Evolutionary conservation across 2,329 filamentous ascomycete species (phyloP).

Genomic region (Capronia americana): DNA sequence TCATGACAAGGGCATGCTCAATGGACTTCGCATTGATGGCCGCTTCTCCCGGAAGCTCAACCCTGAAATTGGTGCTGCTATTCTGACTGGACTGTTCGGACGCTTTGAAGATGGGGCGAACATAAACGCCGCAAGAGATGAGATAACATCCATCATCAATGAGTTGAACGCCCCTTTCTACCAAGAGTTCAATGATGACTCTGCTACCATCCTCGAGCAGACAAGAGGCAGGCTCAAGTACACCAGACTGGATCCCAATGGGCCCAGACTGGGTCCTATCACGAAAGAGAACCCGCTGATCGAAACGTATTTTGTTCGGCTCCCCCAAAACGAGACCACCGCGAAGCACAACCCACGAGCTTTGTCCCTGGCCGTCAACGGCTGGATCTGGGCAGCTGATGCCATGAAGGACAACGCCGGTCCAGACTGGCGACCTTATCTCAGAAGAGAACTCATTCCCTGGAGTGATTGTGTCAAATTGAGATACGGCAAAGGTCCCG

Average conservation of each 20-base stretch:
- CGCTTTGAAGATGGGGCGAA: constrained; percentile 63
- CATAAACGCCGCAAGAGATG: constrained; percentile 55
- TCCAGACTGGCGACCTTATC: constrained; percentile 85
- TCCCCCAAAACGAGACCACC: constrained; percentile 79
- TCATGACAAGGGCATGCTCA: constrained; percentile 70
- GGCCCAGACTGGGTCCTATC: constrained; percentile 83
- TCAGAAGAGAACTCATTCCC: constrained; percentile 94
- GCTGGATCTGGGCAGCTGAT: constrained; percentile 98
- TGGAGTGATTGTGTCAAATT: constrained; percentile 99
- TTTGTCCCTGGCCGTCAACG: constrained; percentile 89
- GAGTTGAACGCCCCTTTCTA: constrained; percentile 88
- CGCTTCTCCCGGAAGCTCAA: constrained; percentile 76
- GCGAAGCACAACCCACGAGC: constrained; percentile 76
- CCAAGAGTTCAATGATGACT: constrained; percentile 86
- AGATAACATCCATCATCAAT: constrained; percentile 70
- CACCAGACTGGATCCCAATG: constrained; percentile 87
- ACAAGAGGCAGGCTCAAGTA: constrained; percentile 96
- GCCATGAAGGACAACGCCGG: constrained; percentile 94
- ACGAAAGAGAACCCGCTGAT: constrained; percentile 79
- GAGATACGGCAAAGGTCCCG: constrained; percentile 77
- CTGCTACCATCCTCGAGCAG: constrained; percentile 83
- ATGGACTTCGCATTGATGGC: constrained; percentile 77
- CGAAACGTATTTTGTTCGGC: constrained; percentile 91
- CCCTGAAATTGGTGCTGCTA: constrained; percentile 70
- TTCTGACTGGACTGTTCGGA: constrained; percentile 73